A percentile compares a stretch with the other conserved stretches of the same genome.
These are phyloP conservation scores for Trichodelitschia bisporula DNA, from an alignment of 495 filamentous ascomycete genomes.

Conservation along the genomic window DNA sequence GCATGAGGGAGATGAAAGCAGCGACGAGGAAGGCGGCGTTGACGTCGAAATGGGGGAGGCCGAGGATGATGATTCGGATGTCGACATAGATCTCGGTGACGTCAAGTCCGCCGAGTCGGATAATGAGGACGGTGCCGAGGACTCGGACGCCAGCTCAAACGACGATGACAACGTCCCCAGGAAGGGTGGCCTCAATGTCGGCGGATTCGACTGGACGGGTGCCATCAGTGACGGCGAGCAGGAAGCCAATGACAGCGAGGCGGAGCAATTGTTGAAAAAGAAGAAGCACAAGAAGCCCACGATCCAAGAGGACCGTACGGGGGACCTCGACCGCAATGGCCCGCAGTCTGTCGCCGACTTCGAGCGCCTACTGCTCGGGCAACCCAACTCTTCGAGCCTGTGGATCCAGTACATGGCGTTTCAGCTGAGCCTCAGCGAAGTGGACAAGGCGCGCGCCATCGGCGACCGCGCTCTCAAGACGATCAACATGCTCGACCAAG, in stretches of 20 bases:
- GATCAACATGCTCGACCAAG: slow-evolving; percentile 66
- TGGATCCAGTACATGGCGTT: slow-evolving; percentile 97
- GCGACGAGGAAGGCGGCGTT: slow-evolving; percentile 11
- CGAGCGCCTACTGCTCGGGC: slow-evolving; percentile 75
- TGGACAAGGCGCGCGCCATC: slow-evolving; percentile 62
- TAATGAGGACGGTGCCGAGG: slow-evolving; percentile 19
- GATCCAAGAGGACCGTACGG: slow-evolving; percentile 68
- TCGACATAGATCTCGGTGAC: slow-evolving; percentile 1
- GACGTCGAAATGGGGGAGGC: slow-evolving; percentile 5
- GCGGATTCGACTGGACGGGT: slow-evolving; percentile 76
- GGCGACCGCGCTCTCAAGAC: slow-evolving; percentile 72
- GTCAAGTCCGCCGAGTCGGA: neutral
- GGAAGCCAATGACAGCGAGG: slow-evolving; percentile 23
- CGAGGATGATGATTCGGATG: slow-evolving; percentile 6
- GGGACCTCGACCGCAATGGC: slow-evolving; percentile 68
- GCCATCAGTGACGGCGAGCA: slow-evolving; percentile 23
- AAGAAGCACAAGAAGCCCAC: slow-evolving; percentile 57
- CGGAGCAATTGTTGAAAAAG: slow-evolving; percentile 33
- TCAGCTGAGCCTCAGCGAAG: slow-evolving; percentile 73
- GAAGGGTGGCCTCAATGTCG: slow-evolving; percentile 38
- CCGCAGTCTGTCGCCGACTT: slow-evolving; percentile 78
- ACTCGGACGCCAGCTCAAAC: slow-evolving; percentile 22
- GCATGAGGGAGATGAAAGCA: slow-evolving; percentile 25
- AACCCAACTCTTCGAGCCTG: slow-evolving; percentile 66
- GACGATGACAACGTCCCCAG: slow-evolving; percentile 14